Conservation (phyloP, 2,329 filamentous ascomycete species). For the Chaetomiaceae sp. region DNA sequence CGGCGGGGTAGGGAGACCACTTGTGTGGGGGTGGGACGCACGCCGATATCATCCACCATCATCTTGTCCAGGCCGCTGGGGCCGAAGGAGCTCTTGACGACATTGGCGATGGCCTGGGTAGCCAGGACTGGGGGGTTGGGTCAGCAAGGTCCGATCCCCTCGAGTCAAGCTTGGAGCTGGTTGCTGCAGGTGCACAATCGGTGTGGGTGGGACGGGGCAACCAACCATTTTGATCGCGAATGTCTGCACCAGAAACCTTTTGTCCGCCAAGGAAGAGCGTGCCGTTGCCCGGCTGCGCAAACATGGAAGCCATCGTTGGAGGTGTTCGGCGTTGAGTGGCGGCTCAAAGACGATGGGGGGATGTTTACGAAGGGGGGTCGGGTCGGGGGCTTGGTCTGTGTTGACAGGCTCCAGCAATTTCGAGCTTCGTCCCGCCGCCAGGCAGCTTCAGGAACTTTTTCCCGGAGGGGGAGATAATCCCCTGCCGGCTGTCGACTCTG, state of each 20-base stretch:
- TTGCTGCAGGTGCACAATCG: background rate
- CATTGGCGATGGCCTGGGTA: conserved; percentile 95
- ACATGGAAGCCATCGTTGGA: conserved; percentile 78
- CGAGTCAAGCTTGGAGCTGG: conserved; percentile 2
- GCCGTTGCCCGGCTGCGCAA: conserved; percentile 91
- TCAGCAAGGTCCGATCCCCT: conserved; percentile 25
- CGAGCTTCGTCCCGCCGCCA: conserved; percentile 23
- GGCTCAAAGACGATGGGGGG: background rate
- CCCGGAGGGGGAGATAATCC: conserved; percentile 25
- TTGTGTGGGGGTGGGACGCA: conserved; percentile 45
- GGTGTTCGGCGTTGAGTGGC: conserved; percentile 1
- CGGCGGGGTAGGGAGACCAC: conserved; percentile 11
- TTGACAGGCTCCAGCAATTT: conserved; percentile 27
- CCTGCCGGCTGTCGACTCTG: conserved; percentile 13
- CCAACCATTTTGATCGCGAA: conserved; percentile 90
- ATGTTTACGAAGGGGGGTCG: conserved; percentile 6
- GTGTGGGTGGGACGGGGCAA: conserved; percentile 2
- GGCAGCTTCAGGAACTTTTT: conserved; percentile 27
- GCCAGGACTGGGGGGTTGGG: conserved; percentile 62
- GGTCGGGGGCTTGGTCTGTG: conserved; percentile 9
- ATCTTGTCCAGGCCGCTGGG: conserved; percentile 98
- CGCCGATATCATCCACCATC: conserved; percentile 99
- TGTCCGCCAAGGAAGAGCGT: conserved; percentile 94
- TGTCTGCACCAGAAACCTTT: conserved; percentile 96
- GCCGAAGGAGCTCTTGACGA: conserved; percentile 97